A percentile compares a stretch with the other conserved stretches of the same genome.
These are phyloP conservation scores for Paraphoma sp. DNA, from an alignment of 2,329 filamentous ascomycete genomes.

Conservation along the genomic window DNA sequence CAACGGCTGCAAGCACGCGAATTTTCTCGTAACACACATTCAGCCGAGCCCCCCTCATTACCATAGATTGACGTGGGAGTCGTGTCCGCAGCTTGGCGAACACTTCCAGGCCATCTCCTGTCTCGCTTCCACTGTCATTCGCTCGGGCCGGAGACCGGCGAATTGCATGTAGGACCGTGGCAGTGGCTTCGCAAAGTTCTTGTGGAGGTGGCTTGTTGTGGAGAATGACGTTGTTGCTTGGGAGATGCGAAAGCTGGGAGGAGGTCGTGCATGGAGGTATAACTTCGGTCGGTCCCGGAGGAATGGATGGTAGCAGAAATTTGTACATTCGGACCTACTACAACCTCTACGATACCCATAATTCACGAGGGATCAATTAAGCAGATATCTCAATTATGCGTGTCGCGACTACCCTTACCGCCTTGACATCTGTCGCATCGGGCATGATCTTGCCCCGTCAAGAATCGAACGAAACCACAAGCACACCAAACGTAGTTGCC, in stretches of 20 bases:
- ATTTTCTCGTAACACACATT: constrained; percentile 5
- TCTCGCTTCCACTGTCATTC: background rate
- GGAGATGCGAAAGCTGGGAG: too few species aligned
- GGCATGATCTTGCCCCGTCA: constrained; percentile 19
- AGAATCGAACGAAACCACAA: constrained; percentile 14
- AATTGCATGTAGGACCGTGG: constrained; percentile 6
- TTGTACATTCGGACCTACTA: too few species aligned
- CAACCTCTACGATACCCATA: too few species aligned
- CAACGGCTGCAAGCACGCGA: constrained; percentile 4
- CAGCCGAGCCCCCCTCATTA: constrained; percentile 7
- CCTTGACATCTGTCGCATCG: constrained; percentile 22
- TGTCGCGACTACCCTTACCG: constrained; percentile 19
- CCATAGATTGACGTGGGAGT: constrained; percentile 11
- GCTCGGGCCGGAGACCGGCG: constrained; percentile 17
- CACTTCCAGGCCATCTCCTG: constrained; percentile 1
- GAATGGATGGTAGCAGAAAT: too few species aligned
- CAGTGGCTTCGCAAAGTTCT: background rate
- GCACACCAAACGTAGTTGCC: constrained; percentile 20
- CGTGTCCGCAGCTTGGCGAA: constrained; percentile 7
- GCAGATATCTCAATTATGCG: constrained; percentile 18
- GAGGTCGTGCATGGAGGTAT: too few species aligned
- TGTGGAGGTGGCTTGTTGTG: constrained; percentile 10
- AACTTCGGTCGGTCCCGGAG: too few species aligned
- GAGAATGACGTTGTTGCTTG: constrained; percentile 9
- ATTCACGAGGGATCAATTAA: too few species aligned